phyloP scores from a whole-genome alignment of 2,329 filamentous ascomycete species.

The Neoascochyta sp. region DNA sequence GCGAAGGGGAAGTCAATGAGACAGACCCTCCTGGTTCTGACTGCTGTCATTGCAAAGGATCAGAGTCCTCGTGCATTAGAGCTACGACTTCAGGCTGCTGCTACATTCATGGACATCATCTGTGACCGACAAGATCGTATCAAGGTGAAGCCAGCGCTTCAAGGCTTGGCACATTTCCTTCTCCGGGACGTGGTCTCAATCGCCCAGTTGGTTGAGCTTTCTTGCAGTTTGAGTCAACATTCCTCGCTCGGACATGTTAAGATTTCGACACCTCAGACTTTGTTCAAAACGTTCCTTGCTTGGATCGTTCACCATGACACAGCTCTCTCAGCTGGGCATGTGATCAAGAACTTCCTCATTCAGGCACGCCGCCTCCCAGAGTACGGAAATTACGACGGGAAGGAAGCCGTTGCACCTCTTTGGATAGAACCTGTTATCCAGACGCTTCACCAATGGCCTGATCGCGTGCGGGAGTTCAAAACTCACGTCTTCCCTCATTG shows the following conservation, averaged over 20 bases:
- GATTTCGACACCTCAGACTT: conserved; percentile 9
- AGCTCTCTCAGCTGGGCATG: conserved; percentile 37
- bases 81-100: conserved; percentile 25
- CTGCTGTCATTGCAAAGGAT: conserved; percentile 33
- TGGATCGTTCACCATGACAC: conserved; percentile 43
- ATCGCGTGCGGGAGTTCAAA: conserved; percentile 41
- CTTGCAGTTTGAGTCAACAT: conserved; percentile 11
- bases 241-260: conserved; percentile 1
- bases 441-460: conserved; percentile 32
- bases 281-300: conserved; percentile 28
- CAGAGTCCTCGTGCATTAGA: conserved; percentile 15
- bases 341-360: conserved; percentile 34
- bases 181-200: conserved; percentile 55
- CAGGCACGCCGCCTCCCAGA: conserved; percentile 22
- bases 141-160: conserved; percentile 66
- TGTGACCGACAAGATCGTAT: conserved; percentile 59
- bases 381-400: conserved; percentile 3
- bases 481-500: conserved; percentile 48
- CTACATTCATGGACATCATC: conserved; percentile 56
- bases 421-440: conserved; percentile 41
- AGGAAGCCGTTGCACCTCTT: conserved; percentile 16
- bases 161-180: conserved; percentile 63
- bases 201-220: conserved; percentile 41
- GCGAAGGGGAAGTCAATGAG: conserved; percentile 48
- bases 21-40: conserved; percentile 44